Evolutionary conservation across 164 flowering plant genomes (phyloP).

Genomic region (Kalanchoe fedtschenkoi): DNA sequence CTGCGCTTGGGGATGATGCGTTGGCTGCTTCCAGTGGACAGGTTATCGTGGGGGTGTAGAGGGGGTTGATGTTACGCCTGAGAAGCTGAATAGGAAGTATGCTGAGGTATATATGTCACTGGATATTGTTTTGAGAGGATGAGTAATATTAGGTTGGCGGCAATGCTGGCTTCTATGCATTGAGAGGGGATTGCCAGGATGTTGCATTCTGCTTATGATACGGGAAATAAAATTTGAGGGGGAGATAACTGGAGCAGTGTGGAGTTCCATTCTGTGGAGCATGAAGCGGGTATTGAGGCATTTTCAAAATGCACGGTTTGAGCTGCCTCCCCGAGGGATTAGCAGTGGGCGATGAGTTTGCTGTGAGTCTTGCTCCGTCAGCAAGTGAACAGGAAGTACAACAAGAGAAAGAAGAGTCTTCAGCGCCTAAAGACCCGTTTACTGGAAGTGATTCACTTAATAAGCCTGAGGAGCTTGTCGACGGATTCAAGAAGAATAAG

Average conservation of each 20-base stretch:
- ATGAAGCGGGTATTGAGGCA: conserved; percentile 41
- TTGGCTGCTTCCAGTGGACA: conserved; percentile 89
- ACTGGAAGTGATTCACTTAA: conserved; percentile 82
- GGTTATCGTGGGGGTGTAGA: conserved; percentile 79
- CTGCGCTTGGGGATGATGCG: conserved; percentile 72
- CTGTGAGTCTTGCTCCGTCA: conserved; percentile 28
- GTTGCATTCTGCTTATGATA: conserved; percentile 73
- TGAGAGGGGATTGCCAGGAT: conserved; percentile 86
- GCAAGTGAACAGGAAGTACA: conserved; percentile 24
- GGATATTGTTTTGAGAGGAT: conserved; percentile 73
- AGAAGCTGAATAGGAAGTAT: conserved; percentile 69
- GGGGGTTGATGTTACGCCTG: conserved; percentile 96
- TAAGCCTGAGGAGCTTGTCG: conserved; percentile 61
- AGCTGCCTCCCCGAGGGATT: conserved; percentile 68
- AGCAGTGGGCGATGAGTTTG: conserved; percentile 81
- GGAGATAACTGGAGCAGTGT: conserved; percentile 58
- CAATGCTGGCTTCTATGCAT: conserved; percentile 80
- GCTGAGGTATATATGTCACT: conserved; percentile 88
- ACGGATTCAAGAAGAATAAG: conserved; percentile 80
- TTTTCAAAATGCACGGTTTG: conserved; percentile 57
- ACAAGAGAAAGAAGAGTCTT: conserved; percentile 21
- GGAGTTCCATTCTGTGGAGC: conserved; percentile 49
- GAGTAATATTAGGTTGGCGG: conserved; percentile 67
- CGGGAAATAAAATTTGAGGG: conserved; percentile 78
- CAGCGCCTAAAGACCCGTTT: conserved; percentile 68